These are phyloP conservation scores for Solanum corneliomulleri DNA, from an alignment of 257 asterid genomes.

Conservation along the genomic window DNA sequence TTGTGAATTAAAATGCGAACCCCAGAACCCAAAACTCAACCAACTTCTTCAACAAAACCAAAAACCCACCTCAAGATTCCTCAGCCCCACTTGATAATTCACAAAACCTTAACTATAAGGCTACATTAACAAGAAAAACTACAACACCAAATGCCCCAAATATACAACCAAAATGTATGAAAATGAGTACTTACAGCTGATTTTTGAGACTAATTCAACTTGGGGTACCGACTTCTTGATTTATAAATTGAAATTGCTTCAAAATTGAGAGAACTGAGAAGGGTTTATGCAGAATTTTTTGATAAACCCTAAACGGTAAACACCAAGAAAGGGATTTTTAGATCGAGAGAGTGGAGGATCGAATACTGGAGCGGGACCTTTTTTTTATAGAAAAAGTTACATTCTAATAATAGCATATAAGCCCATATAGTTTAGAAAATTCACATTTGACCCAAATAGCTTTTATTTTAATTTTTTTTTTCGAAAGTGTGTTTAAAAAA, in stretches of 20 bases:
- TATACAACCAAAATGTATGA: neutral
- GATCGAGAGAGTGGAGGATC: neutral
- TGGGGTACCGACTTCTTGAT: neutral
- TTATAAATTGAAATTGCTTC: neutral
- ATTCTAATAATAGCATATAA: neutral
- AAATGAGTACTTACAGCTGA: conserved; percentile 9
- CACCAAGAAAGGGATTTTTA: neutral
- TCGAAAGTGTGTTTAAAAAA: neutral
- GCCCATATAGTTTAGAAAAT: neutral
- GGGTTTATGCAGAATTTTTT: neutral
- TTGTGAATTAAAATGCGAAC: neutral
- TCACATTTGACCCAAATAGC: neutral
- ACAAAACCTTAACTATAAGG: conserved; percentile 2
- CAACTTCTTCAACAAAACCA: neutral
- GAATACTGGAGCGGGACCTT: neutral
- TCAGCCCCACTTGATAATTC: neutral
- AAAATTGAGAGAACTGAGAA: neutral
- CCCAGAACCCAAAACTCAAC: neutral
- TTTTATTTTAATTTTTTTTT: neutral
- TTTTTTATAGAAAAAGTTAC: conserved; percentile 5
- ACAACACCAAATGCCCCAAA: neutral
- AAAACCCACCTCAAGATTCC: neutral
- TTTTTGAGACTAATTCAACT: neutral
- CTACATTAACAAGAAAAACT: neutral
- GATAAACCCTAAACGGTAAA: neutral